These are phyloP conservation scores for Starmerella ratchasimensis DNA, from an alignment of 805 yeast species.

Conservation along the genomic window DNA sequence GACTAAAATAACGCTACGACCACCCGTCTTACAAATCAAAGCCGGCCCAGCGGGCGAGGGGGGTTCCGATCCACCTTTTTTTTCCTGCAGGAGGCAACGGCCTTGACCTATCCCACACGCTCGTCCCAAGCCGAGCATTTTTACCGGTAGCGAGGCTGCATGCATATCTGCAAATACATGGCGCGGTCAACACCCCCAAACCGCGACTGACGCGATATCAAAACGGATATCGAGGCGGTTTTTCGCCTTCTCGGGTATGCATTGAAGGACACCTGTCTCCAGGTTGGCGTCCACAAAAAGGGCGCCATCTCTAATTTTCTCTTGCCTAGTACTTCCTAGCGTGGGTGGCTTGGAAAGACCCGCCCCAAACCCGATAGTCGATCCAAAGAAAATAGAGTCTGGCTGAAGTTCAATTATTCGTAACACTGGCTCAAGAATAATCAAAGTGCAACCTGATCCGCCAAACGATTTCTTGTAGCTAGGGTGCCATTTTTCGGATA, in stretches of 20 bases:
- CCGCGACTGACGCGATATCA: constrained; percentile 62
- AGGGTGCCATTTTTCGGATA: constrained; percentile 62
- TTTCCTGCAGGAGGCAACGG: too few relatives aligned
- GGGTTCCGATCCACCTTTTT: too few relatives aligned
- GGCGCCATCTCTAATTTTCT: constrained; percentile 41
- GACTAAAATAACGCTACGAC: too few relatives aligned
- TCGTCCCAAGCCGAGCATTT: too few relatives aligned
- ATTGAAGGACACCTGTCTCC: constrained; percentile 71
- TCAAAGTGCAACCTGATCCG: constrained; percentile 39
- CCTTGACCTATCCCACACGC: too few relatives aligned
- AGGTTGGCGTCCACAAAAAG: constrained; percentile 62
- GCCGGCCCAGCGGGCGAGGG: too few relatives aligned
- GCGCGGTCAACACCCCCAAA: constrained; percentile 94
- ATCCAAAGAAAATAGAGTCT: constrained; percentile 30
- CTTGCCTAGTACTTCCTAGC: constrained; percentile 37
- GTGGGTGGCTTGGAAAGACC: constrained; percentile 38
- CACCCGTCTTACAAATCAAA: too few relatives aligned
- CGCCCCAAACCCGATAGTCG: constrained; percentile 54
- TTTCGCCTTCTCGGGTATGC: constrained; percentile 24
- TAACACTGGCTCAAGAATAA: constrained; percentile 49
- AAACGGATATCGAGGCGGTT: constrained; percentile 49
- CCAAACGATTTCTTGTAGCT: constrained; percentile 68
- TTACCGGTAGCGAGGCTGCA: too few relatives aligned
- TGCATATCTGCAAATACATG: too few relatives aligned
- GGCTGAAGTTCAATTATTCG: constrained; percentile 3